Evolutionary conservation across 805 yeast species (phyloP), one percentile per base, ranked within the genome.

Genomic region (Metschnikowia gelsemii): DNA sequence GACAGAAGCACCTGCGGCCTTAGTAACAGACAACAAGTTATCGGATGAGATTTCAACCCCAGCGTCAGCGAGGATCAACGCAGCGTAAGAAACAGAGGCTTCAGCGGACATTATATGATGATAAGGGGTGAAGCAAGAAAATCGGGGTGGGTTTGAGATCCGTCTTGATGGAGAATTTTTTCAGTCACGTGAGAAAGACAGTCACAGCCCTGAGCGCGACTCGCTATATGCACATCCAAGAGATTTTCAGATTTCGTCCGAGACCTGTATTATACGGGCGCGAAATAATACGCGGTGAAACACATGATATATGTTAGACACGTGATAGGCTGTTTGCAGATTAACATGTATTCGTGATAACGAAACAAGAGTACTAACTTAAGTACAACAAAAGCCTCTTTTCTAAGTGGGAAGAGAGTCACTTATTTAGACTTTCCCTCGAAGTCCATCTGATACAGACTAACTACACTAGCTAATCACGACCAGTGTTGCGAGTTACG

Each of bases 41-140:
- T 85, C 91, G 59, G 93, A 49, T 56, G 96, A 79, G 82, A 93
- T 80, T 74, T 90, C 96, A 66, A 88, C 76, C 66, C 88, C 96
- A 65, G 97, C 87, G 70, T 91, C 99, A 58, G 97, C 96, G 74
- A 91, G 81, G 78, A 91, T 89, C 74, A 91, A 83, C 68, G 98
- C 96, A 72, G 99, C 98, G 86, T 88, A 89, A 62, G 96, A 86
- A 68, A 88, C 87, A 68, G 91, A 82, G 66, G 95, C 80, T 80
- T 89, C 96, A 63, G 79, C 65, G 72, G 95, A 85, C 96, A 87
- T 87, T 70, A 59, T 70, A 42, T 33, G 30, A 39, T 38, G 35
- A 33, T 35, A 22, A 33, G 19, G 19, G 12, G 22, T 13, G 13
- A 11, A 21, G 16, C 23, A 13, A 23, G 3, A 12, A 19, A 12